Percentiles rank a stretch among this genome's conserved stretches.
These are phyloP conservation scores for Candida germanica DNA, from an alignment of 805 yeast species.

Conservation along the genomic window DNA sequence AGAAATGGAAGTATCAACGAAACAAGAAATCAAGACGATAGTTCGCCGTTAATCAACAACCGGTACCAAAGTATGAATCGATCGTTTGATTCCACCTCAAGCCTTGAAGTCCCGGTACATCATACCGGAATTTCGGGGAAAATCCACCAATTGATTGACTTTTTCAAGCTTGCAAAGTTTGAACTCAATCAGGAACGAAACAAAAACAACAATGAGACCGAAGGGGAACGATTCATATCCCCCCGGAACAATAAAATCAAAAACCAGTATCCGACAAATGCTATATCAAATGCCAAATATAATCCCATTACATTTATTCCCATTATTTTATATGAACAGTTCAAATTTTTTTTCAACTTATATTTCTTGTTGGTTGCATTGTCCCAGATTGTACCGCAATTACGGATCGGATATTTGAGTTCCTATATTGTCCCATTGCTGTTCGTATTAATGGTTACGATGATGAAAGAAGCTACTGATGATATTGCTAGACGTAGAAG, in stretches of 20 bases:
- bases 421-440: slow-evolving; percentile 93
- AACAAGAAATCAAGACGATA: slow-evolving; percentile 19
- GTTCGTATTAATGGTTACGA: slow-evolving; percentile 87
- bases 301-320: slow-evolving; percentile 87
- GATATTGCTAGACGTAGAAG: slow-evolving; percentile 88
- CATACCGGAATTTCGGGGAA: slow-evolving; percentile 7
- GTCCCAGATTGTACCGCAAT: slow-evolving; percentile 85
- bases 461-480: slow-evolving; percentile 94
- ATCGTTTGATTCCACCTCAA: slow-evolving; percentile 20
- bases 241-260: slow-evolving; percentile 31
- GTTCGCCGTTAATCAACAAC: slow-evolving; percentile 28
- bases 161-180: slow-evolving; percentile 22
- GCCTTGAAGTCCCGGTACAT: slow-evolving; percentile 6
- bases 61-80: slow-evolving; percentile 12
- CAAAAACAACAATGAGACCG: slow-evolving; percentile 2
- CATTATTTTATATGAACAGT: slow-evolving; percentile 86
- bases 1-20: background rate
- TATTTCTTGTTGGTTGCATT: slow-evolving; percentile 91
- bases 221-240: slow-evolving; percentile 35
- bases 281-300: slow-evolving; percentile 91
- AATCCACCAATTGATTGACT: slow-evolving; percentile 12
- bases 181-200: slow-evolving; percentile 25
- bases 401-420: slow-evolving; percentile 89
- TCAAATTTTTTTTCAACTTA: slow-evolving; percentile 92
- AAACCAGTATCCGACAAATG: slow-evolving; percentile 56